Percentiles rank a stretch among this genome's conserved stretches.
Conservation (phyloP, 2,329 filamentous ascomycete genomes). For the Pezicula radicicola region DNA sequence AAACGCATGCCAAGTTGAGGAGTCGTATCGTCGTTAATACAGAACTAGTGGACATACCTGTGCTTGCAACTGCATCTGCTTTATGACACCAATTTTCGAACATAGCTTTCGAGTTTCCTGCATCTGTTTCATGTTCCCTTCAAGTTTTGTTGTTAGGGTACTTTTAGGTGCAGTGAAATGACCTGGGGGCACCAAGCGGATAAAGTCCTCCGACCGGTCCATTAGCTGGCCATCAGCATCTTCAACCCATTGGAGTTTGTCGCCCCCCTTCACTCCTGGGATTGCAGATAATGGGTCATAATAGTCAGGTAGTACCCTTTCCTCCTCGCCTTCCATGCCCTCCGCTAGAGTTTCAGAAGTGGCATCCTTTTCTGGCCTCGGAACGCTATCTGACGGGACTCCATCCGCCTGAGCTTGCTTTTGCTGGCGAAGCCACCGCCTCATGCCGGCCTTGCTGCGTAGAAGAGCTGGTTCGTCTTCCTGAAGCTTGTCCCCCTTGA, state of each 20-base stretch:
- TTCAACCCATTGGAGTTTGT: constrained; percentile 81
- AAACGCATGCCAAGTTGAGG: neutral
- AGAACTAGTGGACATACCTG: constrained; percentile 57
- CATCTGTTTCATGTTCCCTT: constrained; percentile 89
- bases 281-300: constrained; percentile 86
- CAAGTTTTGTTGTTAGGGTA: constrained; percentile 73
- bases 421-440: constrained; percentile 78
- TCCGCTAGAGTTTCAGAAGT: constrained; percentile 79
- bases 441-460: constrained; percentile 83
- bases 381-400: constrained; percentile 40
- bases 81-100: constrained; percentile 95
- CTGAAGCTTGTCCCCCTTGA: constrained; percentile 82
- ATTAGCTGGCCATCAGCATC: constrained; percentile 87
- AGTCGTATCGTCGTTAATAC: too few species aligned
- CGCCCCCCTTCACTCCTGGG: constrained; percentile 66
- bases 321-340: constrained; percentile 82
- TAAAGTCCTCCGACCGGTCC: constrained; percentile 81
- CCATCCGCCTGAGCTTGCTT: constrained; percentile 58
- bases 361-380: constrained; percentile 42
- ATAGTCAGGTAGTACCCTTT: constrained; percentile 86
- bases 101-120: constrained; percentile 95
- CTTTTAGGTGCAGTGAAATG: constrained; percentile 74
- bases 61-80: constrained; percentile 98
- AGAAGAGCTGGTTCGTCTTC: constrained; percentile 83
- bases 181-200: constrained; percentile 72